Evolutionary conservation across 768 basidiomycete genomes (phyloP).

Genomic region (Auricularia sp.): DNA sequence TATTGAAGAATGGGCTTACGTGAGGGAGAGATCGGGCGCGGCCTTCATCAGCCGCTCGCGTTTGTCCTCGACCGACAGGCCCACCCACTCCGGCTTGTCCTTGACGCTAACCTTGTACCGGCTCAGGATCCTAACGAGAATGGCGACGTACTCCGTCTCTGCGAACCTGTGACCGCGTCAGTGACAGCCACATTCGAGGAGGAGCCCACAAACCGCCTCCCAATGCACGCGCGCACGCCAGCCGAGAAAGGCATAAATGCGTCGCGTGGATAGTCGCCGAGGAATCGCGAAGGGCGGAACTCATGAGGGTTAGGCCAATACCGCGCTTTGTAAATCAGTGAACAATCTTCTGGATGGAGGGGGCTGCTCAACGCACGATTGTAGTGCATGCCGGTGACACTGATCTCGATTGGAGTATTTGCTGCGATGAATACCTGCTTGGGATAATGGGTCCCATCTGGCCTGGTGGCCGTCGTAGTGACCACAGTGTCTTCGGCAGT

Average conservation of each 20-base stretch:
- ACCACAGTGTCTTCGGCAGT: slow-evolving; percentile 16
- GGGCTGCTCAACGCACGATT: slow-evolving; percentile 4
- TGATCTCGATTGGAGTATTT: not conserved
- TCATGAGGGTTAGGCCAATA: slow-evolving; percentile 5
- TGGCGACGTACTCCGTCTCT: slow-evolving; percentile 43
- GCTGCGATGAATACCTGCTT: slow-evolving; percentile 1
- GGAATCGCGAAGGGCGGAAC: slow-evolving; percentile 6
- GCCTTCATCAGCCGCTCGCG: slow-evolving; percentile 21
- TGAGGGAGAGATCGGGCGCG: slow-evolving; percentile 30
- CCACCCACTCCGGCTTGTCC: slow-evolving; percentile 28
- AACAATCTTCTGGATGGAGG: not conserved
- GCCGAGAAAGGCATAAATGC: slow-evolving; percentile 5
- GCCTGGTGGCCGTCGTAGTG: slow-evolving; percentile 7
- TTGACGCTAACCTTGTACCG: slow-evolving; percentile 31
- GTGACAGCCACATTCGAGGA: not conserved
- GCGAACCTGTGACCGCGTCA: slow-evolving; percentile 19
- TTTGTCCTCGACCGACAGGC: slow-evolving; percentile 35
- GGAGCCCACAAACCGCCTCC: not conserved
- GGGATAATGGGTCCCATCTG: not conserved
- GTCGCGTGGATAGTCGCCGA: slow-evolving; percentile 5
- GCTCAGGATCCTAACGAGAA: slow-evolving; percentile 38
- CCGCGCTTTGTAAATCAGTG: slow-evolving; percentile 11
- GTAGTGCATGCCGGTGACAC: slow-evolving; percentile 2
- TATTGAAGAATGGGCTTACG: slow-evolving; percentile 22
- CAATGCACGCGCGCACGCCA: slow-evolving; percentile 1